Base-by-base conservation (phyloP, 805 yeast species). In the Clavispora asparagi region DNA sequence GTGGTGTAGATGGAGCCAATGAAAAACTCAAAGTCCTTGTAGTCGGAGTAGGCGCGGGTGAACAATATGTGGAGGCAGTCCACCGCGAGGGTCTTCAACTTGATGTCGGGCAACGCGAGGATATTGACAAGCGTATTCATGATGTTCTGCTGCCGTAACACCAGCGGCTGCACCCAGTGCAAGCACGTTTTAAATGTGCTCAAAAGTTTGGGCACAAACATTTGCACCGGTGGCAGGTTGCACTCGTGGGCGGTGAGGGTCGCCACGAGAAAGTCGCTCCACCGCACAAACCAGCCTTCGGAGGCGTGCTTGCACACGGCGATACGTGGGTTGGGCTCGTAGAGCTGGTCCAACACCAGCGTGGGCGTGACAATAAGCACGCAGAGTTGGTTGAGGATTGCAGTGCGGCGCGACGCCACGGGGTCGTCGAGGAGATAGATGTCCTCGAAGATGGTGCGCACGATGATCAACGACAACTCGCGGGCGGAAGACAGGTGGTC, bases 371-470 rank as follows among this genome's bases (percentile, higher is more conserved):
- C 82, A 16, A 91, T 79, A 64, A 90, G 87, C 6, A 92, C 87
- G 61, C 96, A 85, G 42, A 89, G 76, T 29, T 95, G 89, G 42
- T 85, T 84, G 33, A 92, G 74, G 1, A 86, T 77, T n/a, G 81
- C 76, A 46, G 85, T 79, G 58, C 98, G 76, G 54, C 82, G 85
- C 30, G 91, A 74, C 1, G 96, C 96, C 17, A 89, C 79, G 23
- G 97, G 85, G 61, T 94, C 99, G 54, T 94, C 98, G 41, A 94
- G 73, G 43, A 95, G 71, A 60, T 89, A 94, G 10, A 94, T 81
- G 61, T 94, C 99, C 66, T 94, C 99, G 60, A 92, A 94, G 14
- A 94, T 66, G 4, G 95, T 89, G 58, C 97, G 73, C 53, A 88
- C 78, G 6, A 94, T 85, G 40, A 86, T 80, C 23, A 92, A 68